Conservation (phyloP, 1,284 basidiomycete species). For the Naganishia albida region DNA sequence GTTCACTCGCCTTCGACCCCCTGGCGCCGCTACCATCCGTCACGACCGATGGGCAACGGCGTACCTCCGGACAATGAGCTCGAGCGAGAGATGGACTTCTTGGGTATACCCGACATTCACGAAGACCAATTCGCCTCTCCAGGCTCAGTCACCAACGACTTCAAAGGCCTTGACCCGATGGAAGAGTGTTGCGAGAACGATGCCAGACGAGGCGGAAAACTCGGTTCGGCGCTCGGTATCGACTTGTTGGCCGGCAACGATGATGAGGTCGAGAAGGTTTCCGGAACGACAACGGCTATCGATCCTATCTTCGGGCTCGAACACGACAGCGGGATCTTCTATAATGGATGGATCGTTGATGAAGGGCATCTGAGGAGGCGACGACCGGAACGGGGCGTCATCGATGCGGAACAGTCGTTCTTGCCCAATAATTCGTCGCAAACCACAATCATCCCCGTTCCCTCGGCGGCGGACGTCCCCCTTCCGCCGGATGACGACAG, state of each 20-base stretch:
- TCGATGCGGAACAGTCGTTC: not conserved
- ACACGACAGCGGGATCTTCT: not conserved
- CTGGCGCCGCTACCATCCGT: constrained; percentile 2
- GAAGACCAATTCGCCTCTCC: constrained; percentile 4
- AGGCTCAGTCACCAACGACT: not conserved
- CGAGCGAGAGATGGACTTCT: constrained; percentile 7
- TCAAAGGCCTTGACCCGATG: not conserved
- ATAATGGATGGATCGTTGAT: not conserved
- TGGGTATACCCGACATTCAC: constrained; percentile 10
- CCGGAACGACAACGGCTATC: constrained; percentile 2
- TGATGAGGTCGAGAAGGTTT: not conserved
- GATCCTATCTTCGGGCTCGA: not conserved
- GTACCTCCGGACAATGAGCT: constrained; percentile 2
- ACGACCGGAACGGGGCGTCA: not conserved
- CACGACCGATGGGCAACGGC: not conserved
- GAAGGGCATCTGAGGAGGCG: not conserved
- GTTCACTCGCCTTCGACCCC: not conserved
- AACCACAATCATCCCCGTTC: constrained; percentile 4
- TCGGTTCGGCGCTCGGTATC: not conserved
- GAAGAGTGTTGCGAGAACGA: constrained; percentile 12
- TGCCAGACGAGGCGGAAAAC: not conserved
- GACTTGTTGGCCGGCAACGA: not conserved
- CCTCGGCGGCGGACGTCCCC: too few species aligned
- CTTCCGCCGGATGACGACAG: not conserved
- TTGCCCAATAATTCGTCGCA: not conserved